Evolutionary conservation across 768 basidiomycete species (phyloP).

Genomic region (Boletus fagicola): DNA sequence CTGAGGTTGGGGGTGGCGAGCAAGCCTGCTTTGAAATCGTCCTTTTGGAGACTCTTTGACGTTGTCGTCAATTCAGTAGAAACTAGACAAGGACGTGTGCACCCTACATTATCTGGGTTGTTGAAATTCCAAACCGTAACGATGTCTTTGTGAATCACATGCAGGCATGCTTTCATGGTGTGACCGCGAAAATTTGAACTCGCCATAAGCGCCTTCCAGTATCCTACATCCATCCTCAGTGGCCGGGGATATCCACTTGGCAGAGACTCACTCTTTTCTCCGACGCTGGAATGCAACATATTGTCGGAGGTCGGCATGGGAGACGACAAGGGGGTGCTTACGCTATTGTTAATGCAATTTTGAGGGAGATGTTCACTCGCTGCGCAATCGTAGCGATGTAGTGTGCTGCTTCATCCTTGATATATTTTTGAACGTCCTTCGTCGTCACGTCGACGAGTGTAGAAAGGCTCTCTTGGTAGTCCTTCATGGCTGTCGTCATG

Average conservation of each 20-base stretch:
- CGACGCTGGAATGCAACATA: background rate
- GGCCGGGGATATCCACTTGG: background rate
- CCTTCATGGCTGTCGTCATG: background rate
- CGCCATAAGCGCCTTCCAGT: background rate
- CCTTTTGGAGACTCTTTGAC: background rate
- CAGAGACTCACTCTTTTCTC: background rate
- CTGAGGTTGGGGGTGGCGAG: background rate
- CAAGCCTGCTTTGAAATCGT: background rate
- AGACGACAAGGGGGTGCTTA: background rate
- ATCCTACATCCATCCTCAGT: background rate
- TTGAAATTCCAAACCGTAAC: slow-evolving; percentile 7
- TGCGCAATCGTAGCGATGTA: background rate
- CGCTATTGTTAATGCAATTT: background rate
- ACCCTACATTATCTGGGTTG: slow-evolving; percentile 1
- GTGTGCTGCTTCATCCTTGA: background rate
- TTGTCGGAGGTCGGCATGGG: background rate
- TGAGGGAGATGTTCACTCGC: background rate
- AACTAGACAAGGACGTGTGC: background rate
- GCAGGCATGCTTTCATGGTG: background rate
- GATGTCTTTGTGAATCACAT: slow-evolving; percentile 6
- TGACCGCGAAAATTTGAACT: background rate
- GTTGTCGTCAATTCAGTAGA: background rate
- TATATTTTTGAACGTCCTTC: background rate
- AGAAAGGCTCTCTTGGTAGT: background rate
- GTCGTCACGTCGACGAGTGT: background rate